Conservation (phyloP, 2,329 filamentous ascomycete species). For the Alternaria metachromatica region DNA sequence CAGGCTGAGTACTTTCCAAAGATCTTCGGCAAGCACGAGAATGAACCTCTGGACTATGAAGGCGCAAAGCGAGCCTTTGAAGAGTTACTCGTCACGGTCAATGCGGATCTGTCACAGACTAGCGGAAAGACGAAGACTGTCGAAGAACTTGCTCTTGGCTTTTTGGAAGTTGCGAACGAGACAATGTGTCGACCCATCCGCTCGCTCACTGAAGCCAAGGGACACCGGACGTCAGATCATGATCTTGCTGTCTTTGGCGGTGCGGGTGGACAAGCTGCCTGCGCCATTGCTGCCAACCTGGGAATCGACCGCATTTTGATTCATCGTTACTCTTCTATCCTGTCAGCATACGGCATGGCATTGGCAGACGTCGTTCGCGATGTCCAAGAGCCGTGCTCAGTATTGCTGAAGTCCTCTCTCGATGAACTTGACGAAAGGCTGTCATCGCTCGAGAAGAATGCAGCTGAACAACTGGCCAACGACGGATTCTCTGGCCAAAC, state of each 20-base stretch:
- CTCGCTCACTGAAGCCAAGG: constrained; percentile 36
- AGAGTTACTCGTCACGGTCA: constrained; percentile 54
- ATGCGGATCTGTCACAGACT: constrained; percentile 34
- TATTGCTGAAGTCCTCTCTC: constrained; percentile 30
- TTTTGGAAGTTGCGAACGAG: constrained; percentile 35
- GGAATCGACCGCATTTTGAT: constrained; percentile 55
- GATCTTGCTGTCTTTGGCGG: constrained; percentile 39
- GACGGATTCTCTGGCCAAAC: constrained; percentile 65
- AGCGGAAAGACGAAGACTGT: constrained; percentile 35
- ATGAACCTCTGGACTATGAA: constrained; percentile 51
- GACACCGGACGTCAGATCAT: constrained; percentile 27
- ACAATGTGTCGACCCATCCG: constrained; percentile 40
- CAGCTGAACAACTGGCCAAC: constrained; percentile 64
- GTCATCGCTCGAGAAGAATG: constrained; percentile 69
- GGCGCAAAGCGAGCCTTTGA: constrained; percentile 51
- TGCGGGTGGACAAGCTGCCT: constrained; percentile 55
- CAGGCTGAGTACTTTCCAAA: constrained; percentile 41
- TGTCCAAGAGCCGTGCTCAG: constrained; percentile 43
- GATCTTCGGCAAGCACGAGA: constrained; percentile 42
- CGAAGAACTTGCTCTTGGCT: constrained; percentile 7
- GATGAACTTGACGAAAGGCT: constrained; percentile 51
- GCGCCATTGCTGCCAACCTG: constrained; percentile 53
- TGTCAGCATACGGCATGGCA: constrained; percentile 51
- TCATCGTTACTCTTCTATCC: constrained; percentile 55
- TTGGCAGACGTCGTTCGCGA: constrained; percentile 55